These are phyloP conservation scores for Apostasia ramifera DNA, from an alignment of 106 monocot species.

Conservation along the genomic window DNA sequence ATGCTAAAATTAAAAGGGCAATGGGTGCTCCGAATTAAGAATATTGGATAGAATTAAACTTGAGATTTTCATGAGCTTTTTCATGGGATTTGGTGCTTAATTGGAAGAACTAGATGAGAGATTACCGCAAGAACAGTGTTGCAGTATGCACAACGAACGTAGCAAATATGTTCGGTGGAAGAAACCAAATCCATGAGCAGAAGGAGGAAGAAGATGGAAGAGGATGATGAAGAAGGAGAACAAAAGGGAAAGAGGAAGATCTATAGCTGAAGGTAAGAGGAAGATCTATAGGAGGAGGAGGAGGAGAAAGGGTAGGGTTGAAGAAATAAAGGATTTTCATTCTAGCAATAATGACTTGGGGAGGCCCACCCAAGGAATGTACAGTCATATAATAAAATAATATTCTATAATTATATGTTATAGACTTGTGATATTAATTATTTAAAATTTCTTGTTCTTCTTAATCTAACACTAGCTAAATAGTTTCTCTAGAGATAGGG, in stretches of 20 bases:
- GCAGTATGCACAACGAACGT: conserved; percentile 56
- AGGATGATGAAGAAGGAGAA: too few species aligned
- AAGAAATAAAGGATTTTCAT: neutral
- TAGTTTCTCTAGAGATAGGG: too few species aligned
- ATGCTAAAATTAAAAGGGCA: too few species aligned
- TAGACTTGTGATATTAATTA: too few species aligned
- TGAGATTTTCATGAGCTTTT: neutral
- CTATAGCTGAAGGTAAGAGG: too few species aligned
- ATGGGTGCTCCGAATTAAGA: neutral
- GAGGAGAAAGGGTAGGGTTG: neutral
- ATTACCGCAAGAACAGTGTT: conserved; percentile 47
- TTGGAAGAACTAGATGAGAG: neutral
- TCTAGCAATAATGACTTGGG: neutral
- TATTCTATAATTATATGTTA: too few species aligned
- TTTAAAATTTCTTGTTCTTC: too few species aligned
- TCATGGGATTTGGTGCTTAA: neutral
- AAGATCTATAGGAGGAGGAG: neutral
- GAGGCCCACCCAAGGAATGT: neutral
- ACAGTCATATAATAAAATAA: neutral
- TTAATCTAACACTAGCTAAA: too few species aligned
- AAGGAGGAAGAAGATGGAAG: too few species aligned
- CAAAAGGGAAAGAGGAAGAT: too few species aligned
- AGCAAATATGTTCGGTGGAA: conserved; percentile 44
- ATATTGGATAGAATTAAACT: neutral
- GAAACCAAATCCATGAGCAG: conserved; percentile 21